These are phyloP conservation scores for Nakazawaea pomicola DNA, from an alignment of 805 yeast genomes.

Conservation along the genomic window DNA sequence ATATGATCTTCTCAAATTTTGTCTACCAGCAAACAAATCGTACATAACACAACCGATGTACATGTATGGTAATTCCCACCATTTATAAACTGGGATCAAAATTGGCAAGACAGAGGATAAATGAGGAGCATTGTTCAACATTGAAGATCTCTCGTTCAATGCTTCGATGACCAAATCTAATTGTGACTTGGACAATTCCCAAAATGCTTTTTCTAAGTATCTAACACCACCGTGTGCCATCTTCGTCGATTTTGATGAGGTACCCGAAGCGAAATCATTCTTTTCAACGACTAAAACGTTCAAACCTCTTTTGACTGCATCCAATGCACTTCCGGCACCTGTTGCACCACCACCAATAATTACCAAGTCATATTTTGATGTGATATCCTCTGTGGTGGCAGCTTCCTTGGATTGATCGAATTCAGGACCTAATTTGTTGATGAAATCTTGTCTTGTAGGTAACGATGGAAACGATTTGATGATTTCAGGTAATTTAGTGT, in stretches of 20 bases:
- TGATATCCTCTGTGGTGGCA: slow-evolving; percentile 25
- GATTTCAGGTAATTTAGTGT: slow-evolving; percentile 32
- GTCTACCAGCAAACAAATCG: slow-evolving; percentile 88
- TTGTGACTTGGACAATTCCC: slow-evolving; percentile 88
- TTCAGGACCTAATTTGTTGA: slow-evolving; percentile 37
- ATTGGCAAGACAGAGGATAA: slow-evolving; percentile 82
- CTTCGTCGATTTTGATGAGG: slow-evolving; percentile 90
- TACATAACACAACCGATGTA: slow-evolving; percentile 88
- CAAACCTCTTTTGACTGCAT: slow-evolving; percentile 86
- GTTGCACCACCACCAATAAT: slow-evolving; percentile 96
- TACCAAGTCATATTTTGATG: slow-evolving; percentile 67
- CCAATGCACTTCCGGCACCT: slow-evolving; percentile 90
- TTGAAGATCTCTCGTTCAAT: slow-evolving; percentile 77
- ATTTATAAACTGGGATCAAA: slow-evolving; percentile 91
- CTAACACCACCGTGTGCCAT: slow-evolving; percentile 98
- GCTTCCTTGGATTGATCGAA: slow-evolving; percentile 8
- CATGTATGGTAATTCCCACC: slow-evolving; percentile 95
- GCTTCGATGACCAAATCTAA: slow-evolving; percentile 86
- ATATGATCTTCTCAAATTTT: slow-evolving; percentile 76
- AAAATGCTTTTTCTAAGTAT: slow-evolving; percentile 90
- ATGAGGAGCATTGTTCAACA: slow-evolving; percentile 90
- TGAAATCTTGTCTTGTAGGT: slow-evolving; percentile 50
- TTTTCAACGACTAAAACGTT: slow-evolving; percentile 84
- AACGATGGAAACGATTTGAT: slow-evolving; percentile 41
- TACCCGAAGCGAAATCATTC: slow-evolving; percentile 87